phyloP scores from a whole-genome alignment of 371 early-diverging fungal genomes.

The Mycotypha africana region DNA sequence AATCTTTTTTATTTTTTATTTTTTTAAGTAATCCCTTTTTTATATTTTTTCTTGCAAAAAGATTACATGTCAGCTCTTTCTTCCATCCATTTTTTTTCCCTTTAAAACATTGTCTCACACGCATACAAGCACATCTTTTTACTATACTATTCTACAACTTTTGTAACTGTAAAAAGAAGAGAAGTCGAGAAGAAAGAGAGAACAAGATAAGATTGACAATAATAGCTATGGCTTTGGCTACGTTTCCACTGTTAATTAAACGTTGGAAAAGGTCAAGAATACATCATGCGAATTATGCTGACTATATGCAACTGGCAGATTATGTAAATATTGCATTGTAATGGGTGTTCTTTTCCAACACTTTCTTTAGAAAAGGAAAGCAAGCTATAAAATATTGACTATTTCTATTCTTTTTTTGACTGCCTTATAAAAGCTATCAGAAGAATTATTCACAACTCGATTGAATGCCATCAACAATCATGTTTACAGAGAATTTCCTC shows the following conservation, averaged over 20 bases:
- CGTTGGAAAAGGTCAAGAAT: slow-evolving; percentile 17
- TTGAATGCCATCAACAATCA: slow-evolving; percentile 18
- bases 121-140: too few species aligned
- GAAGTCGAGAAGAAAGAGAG: too few species aligned
- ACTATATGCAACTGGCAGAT: slow-evolving; percentile 17
- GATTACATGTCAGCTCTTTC: too few species aligned
- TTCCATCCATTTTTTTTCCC: too few species aligned
- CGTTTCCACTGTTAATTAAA: slow-evolving; percentile 14
- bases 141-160: too few species aligned
- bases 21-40: too few species aligned
- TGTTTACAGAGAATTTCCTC: slow-evolving; percentile 22
- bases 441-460: slow-evolving; percentile 22
- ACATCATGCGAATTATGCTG: slow-evolving; percentile 9
- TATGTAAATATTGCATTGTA: slow-evolving; percentile 11
- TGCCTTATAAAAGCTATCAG: slow-evolving; percentile 32
- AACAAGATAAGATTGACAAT: too few species aligned
- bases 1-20: too few species aligned
- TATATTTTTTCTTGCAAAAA: too few species aligned
- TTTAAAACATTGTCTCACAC: too few species aligned
- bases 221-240: slow-evolving; percentile 21
- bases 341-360: neutral
- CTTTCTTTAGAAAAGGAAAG: neutral
- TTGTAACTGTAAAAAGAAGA: too few species aligned
- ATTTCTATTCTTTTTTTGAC: too few species aligned
- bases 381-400: neutral